A percentile compares a stretch with the other conserved stretches of the same genome.
phyloP scores from a whole-genome alignment of 2,329 filamentous ascomycete species.

The Arthroderma sp. region DNA sequence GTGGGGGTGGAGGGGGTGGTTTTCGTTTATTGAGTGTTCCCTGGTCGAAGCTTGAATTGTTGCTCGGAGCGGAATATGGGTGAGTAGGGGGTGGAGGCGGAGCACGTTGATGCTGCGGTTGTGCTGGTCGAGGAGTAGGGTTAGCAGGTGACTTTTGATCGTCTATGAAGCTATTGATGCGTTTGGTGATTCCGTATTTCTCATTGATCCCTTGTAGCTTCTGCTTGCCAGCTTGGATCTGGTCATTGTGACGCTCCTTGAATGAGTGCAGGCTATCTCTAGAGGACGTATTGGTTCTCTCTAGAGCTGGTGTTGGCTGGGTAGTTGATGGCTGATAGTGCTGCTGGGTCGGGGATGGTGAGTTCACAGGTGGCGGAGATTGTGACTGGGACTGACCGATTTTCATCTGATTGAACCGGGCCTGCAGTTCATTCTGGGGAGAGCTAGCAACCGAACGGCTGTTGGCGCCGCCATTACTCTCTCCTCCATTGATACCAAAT shows the following conservation, averaged over 20 bases:
- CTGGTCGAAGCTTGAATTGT: conserved; percentile 18
- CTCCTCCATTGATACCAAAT: conserved; percentile 51
- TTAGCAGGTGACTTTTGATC: conserved; percentile 24
- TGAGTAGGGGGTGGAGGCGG: conserved; percentile 12
- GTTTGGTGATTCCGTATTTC: conserved; percentile 45
- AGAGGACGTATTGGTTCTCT: conserved; percentile 25
- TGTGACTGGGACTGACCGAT: conserved; percentile 21
- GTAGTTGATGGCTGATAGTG: conserved; percentile 39
- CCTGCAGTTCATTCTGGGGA: conserved; percentile 54
- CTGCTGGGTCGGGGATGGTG: conserved; percentile 47
- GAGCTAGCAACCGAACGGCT: conserved; percentile 11
- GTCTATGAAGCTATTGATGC: conserved; percentile 36
- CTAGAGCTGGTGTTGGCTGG: conserved; percentile 38
- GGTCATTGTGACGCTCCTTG: conserved; percentile 55
- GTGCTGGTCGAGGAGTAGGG: conserved; percentile 6
- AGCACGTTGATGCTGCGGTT: conserved; percentile 6
- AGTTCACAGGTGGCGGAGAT: conserved; percentile 17
- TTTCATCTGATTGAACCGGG: conserved; percentile 48
- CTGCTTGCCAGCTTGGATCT: conserved; percentile 48
- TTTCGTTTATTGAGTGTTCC: conserved; percentile 30
- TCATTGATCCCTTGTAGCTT: conserved; percentile 46
- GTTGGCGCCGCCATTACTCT: conserved; percentile 20
- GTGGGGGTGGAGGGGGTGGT: conserved; percentile 45
- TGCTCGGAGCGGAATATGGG: conserved; percentile 8
- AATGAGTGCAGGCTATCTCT: conserved; percentile 28